These are phyloP conservation scores for Clonostachys rhizophaga DNA, from an alignment of 2,329 filamentous ascomycete genomes.

Conservation along the genomic window DNA sequence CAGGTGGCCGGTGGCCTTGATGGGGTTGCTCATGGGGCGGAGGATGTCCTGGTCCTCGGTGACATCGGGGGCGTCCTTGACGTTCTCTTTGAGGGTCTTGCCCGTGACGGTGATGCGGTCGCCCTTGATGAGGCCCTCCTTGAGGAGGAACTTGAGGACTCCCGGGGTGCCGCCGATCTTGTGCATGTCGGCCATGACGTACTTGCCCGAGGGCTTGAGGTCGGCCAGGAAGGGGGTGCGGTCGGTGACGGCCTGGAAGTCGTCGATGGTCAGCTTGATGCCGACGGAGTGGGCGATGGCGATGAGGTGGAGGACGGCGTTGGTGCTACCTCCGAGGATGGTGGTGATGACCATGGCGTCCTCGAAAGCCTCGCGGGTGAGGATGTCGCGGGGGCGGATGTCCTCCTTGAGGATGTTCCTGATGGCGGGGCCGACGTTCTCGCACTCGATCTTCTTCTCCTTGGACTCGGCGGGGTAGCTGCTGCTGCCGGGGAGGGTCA, in stretches of 20 bases:
- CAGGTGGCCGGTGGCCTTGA: slow-evolving; percentile 83
- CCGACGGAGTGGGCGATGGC: slow-evolving; percentile 79
- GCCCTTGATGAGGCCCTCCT: slow-evolving; percentile 77
- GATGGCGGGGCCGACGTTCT: slow-evolving; percentile 67
- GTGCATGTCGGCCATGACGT: slow-evolving; percentile 80
- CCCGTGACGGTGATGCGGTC: slow-evolving; percentile 80
- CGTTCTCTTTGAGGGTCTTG: slow-evolving; percentile 84
- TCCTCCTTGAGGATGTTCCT: slow-evolving; percentile 71
- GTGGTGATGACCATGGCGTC: slow-evolving; percentile 81
- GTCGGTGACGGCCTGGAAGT: slow-evolving; percentile 81
- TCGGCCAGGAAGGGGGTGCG: slow-evolving; percentile 76
- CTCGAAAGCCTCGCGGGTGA: slow-evolving; percentile 78
- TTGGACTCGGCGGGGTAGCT: slow-evolving; percentile 73
- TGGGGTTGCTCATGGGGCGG: slow-evolving; percentile 73
- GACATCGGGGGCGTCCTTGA: slow-evolving; percentile 69
- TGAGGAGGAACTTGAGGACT: slow-evolving; percentile 82
- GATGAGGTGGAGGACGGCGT: slow-evolving; percentile 80
- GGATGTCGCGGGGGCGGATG: slow-evolving; percentile 71
- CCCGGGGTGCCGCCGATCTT: slow-evolving; percentile 84
- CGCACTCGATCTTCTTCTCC: slow-evolving; percentile 69
- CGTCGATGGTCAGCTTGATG: slow-evolving; percentile 77
- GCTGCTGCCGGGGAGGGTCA: slow-evolving; percentile 79
- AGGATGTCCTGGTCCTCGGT: slow-evolving; percentile 78
- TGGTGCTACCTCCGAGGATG: slow-evolving; percentile 80
- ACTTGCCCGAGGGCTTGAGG: slow-evolving; percentile 81